These are phyloP conservation scores for Yarrowia keelungensis DNA, from an alignment of 805 yeast genomes.

Conservation along the genomic window DNA sequence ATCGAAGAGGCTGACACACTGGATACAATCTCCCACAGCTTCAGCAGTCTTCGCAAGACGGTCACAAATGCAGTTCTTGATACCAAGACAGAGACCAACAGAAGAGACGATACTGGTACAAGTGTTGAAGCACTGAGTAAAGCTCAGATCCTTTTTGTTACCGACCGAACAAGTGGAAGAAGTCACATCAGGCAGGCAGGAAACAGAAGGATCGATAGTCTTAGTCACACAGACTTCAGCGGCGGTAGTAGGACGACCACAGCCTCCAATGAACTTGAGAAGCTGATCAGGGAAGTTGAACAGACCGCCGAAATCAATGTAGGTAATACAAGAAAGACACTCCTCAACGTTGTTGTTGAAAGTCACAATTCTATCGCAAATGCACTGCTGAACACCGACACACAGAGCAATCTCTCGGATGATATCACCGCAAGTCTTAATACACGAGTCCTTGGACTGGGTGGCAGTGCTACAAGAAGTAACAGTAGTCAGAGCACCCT, in stretches of 20 bases:
- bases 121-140: neutral
- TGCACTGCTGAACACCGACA: constrained; percentile 14
- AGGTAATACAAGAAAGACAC: constrained; percentile 16
- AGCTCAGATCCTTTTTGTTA: neutral
- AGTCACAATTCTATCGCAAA: constrained; percentile 7
- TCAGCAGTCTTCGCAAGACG: constrained; percentile 5
- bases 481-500: neutral
- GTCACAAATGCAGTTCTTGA: constrained; percentile 5
- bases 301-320: constrained; percentile 9
- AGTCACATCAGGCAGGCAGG: constrained; percentile 20
- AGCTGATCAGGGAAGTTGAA: constrained; percentile 8
- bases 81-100: constrained; percentile 11
- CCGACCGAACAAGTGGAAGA: neutral
- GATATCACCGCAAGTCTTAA: constrained; percentile 15
- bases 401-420: constrained; percentile 26
- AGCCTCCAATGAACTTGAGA: constrained; percentile 6
- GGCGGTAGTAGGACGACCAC: constrained; percentile 18
- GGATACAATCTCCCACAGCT: constrained; percentile 16
- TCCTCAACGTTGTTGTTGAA: neutral
- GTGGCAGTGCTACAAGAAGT: constrained; percentile 21
- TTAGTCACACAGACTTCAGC: constrained; percentile 23
- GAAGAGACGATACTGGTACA: constrained; percentile 7
- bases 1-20: constrained; percentile 16
- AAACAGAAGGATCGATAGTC: constrained; percentile 17
- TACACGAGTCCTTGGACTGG: constrained; percentile 6